Percentiles rank a stretch among this genome's conserved stretches.
Conservation (phyloP, 2,329 filamentous ascomycete species). For the Neurospora sp. region DNA sequence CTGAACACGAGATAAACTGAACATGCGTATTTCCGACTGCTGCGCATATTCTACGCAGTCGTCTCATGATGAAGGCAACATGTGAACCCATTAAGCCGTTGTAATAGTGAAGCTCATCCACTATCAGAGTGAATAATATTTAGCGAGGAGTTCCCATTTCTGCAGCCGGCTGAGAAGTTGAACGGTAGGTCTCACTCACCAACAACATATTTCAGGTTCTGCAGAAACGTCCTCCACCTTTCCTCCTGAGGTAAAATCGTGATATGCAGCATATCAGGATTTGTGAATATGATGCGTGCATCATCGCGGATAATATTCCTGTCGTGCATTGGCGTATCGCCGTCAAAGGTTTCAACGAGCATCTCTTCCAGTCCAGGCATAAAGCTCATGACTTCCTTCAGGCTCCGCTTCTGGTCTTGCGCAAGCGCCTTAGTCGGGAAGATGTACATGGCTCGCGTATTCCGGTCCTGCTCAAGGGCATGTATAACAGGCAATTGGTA, state of each 20-base stretch:
- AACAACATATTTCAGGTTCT: constrained; percentile 84
- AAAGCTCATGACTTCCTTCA: constrained; percentile 75
- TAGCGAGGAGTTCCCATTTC: background rate
- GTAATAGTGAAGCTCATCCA: constrained; percentile 90
- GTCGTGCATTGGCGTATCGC: constrained; percentile 77
- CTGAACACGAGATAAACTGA: constrained; percentile 91
- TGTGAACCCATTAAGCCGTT: constrained; percentile 92
- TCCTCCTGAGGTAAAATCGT: constrained; percentile 90
- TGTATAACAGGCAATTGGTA: constrained; percentile 91
- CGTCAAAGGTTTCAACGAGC: constrained; percentile 89
- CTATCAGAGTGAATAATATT: constrained; percentile 19
- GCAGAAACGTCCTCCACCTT: constrained; percentile 78
- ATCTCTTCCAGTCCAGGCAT: constrained; percentile 68
- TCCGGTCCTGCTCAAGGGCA: constrained; percentile 66
- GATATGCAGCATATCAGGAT: constrained; percentile 95
- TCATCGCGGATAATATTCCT: constrained; percentile 77
- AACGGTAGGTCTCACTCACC: constrained; percentile 7
- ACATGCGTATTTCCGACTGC: constrained; percentile 78
- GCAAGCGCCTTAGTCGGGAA: constrained; percentile 96
- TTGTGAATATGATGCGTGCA: constrained; percentile 90
- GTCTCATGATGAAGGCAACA: constrained; percentile 88
- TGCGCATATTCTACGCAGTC: constrained; percentile 78
- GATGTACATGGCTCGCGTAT: constrained; percentile 88
- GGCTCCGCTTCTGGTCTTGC: constrained; percentile 82
- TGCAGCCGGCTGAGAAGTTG: no score